Evolutionary conservation across 176 grass and related monocot species (phyloP), one percentile per base, ranked within the genome.

Genomic region (Phragmites australis): DNA sequence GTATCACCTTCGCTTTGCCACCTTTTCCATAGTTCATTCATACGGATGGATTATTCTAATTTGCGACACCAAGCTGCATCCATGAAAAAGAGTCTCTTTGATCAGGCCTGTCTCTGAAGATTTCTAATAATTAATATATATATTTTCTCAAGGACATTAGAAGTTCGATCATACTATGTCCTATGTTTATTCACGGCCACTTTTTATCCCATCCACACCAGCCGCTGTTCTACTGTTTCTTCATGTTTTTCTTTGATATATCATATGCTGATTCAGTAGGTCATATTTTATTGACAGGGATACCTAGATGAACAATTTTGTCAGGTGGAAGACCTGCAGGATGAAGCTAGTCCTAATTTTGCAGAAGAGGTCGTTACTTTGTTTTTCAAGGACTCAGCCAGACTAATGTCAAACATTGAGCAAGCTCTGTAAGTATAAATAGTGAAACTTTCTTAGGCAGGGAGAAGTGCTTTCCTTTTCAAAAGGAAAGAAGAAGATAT

Each of bases 321-420:
- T 83, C 96, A 95, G 79, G 83, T 99, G 65, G 96, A 99, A 79
- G 96, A 99, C 56, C 89, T 95, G 77, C 92, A 99, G 70, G 96
- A 99, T 80, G 96, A 99, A 78, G 78, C 73, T 83, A 99, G 90
- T 75, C 96, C 92, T 81, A 95, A 99, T 83, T 99, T 99, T 82
- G 78, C 90, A 1, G 90, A 99, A 86, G 96, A 99, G 92, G 96
- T 99, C 17, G 90, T 82, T 23, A 85, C 89, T 66, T 86, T 93
- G 88, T 99, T 95, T 75, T 89, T 95, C 45, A 95, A 88, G 79
- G 92, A 99, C 81, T 99, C 96, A 7, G 65, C 88, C 52, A 88
- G 90, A 65, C 79, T 93, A 74, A 85, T 95, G 81, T 56, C 90
- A 74, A 99, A 99, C 84, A 87, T 95, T 65, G 96, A 91, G 74